These are phyloP conservation scores for Boletus rubroflammeus DNA, from an alignment of 768 basidiomycete genomes.

Conservation along the genomic window DNA sequence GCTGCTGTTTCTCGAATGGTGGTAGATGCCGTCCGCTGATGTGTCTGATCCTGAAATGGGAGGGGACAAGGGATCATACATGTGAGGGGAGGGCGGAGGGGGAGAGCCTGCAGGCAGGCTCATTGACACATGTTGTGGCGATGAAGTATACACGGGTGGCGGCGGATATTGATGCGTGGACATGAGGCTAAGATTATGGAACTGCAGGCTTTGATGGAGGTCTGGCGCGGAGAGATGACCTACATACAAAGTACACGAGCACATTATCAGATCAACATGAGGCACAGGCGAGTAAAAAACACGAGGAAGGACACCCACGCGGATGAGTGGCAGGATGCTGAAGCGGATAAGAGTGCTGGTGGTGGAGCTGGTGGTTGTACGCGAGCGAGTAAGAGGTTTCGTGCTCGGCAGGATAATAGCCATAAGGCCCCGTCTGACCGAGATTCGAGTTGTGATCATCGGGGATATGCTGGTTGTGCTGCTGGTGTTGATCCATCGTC, in stretches of 20 bases:
- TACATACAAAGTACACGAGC: conserved; percentile 48
- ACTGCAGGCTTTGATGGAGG: conserved; percentile 62
- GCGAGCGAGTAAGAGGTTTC: conserved; percentile 52
- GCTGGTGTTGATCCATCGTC: conserved; percentile 41
- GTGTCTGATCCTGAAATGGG: conserved; percentile 88
- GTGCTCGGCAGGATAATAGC: conserved; percentile 53
- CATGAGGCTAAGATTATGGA: conserved; percentile 63
- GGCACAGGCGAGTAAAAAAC: conserved; percentile 41
- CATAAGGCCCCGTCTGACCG: conserved; percentile 40
- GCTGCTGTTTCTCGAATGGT: conserved; percentile 70
- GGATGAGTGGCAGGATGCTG: conserved; percentile 58
- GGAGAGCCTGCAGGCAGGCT: conserved; percentile 63
- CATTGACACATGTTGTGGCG: conserved; percentile 68
- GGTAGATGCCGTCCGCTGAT: conserved; percentile 78
- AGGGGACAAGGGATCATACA: conserved; percentile 83
- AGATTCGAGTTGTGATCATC: conserved; percentile 47
- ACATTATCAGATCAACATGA: conserved; percentile 67
- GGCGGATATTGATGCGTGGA: conserved; percentile 60
- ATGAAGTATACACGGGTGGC: conserved; percentile 54
- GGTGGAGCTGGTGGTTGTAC: conserved; percentile 47
- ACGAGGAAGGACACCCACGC: conserved; percentile 61
- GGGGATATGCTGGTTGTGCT: conserved; percentile 44
- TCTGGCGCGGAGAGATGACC: conserved; percentile 64
- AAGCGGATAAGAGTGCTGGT: conserved; percentile 51
- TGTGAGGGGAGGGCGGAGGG: conserved; percentile 72